phyloP scores from a whole-genome alignment of 257 asterid species.

The Apocynum venetum region DNA sequence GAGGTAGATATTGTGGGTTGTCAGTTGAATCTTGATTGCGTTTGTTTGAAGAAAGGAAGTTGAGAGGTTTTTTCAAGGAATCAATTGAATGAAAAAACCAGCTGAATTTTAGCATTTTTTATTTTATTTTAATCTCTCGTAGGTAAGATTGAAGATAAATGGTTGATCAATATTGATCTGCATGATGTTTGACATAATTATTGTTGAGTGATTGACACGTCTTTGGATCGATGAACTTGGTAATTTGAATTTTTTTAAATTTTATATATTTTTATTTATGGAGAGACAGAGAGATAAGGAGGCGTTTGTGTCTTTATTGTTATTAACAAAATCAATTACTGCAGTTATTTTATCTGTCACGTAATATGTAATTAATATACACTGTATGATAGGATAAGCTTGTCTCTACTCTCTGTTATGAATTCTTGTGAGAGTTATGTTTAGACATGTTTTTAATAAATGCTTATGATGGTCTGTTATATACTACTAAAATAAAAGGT shows the following conservation, averaged over 20 bases:
- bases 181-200: constrained; percentile 24
- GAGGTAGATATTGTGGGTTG: no score
- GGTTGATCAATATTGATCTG: constrained; percentile 32
- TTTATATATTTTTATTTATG: neutral
- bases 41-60: no score
- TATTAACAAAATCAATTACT: neutral
- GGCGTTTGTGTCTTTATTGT: constrained; percentile 13
- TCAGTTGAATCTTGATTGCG: no score
- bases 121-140: neutral
- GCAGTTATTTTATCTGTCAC: neutral
- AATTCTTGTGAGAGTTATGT: no score
- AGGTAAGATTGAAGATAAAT: constrained; percentile 19
- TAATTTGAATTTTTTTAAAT: neutral
- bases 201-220: constrained; percentile 29
- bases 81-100: no score
- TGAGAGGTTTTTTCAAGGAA: no score
- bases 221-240: constrained; percentile 27
- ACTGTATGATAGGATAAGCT: no score
- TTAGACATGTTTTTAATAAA: no score
- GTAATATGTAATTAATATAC: neutral
- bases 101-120: neutral
- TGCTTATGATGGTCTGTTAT: neutral
- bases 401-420: neutral
- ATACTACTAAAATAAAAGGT: no score
- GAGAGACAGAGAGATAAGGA: neutral